Percentiles rank a stretch among this genome's conserved stretches.
Evolutionary conservation across 495 filamentous ascomycete species (phyloP).

Genomic region (Daldinia loculata): DNA sequence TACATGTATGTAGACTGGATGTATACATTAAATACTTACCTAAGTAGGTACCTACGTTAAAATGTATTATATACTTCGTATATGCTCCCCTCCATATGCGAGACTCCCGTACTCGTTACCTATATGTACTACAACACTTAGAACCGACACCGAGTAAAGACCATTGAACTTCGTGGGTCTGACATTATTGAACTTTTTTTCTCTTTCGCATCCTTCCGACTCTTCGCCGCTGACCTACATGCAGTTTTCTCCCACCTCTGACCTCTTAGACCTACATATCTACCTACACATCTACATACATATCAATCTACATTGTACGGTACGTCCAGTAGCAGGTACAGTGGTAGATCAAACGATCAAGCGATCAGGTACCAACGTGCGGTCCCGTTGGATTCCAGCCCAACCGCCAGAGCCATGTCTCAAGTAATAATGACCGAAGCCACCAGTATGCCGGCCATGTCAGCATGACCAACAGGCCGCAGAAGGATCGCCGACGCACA

Average conservation of each 20-base stretch:
- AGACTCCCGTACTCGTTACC: background rate
- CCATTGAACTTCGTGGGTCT: background rate
- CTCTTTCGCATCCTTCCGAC: conserved; percentile 19
- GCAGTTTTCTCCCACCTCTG: conserved; percentile 13
- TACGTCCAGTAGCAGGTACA: conserved; percentile 16
- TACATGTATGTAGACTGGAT: no score
- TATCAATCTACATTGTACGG: conserved; percentile 10
- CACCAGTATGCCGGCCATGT: conserved; percentile 43
- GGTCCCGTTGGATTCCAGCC: conserved; percentile 47
- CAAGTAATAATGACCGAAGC: conserved; percentile 38
- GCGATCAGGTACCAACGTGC: conserved; percentile 48
- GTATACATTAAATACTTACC: no score
- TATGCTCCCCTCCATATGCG: background rate
- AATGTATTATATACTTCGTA: no score
- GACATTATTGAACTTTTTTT: conserved; percentile 3
- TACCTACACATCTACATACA: conserved; percentile 15
- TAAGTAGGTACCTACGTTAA: no score
- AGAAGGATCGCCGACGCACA: conserved; percentile 49
- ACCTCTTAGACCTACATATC: conserved; percentile 31
- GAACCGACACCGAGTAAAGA: background rate
- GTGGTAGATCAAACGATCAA: conserved; percentile 34
- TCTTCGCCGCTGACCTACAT: conserved; percentile 42
- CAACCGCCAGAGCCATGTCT: conserved; percentile 46
- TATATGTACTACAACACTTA: background rate
- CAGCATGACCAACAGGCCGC: conserved; percentile 45